phyloP scores from a whole-genome alignment of 1,284 basidiomycete species.

The Ceratobasidium sp. region DNA sequence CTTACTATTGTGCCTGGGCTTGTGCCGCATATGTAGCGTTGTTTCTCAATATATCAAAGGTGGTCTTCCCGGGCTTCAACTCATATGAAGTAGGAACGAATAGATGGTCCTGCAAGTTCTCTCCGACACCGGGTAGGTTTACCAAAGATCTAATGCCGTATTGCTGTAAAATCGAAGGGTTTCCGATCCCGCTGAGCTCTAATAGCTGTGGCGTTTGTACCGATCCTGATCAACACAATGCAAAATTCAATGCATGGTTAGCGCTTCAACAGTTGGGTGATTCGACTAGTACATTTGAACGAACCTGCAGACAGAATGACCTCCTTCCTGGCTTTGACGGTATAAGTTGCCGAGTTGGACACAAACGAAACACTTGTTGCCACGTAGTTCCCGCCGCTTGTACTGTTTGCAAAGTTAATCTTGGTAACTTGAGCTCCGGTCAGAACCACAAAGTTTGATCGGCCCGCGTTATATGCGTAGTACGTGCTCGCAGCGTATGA shows the following conservation, averaged over 20 bases:
- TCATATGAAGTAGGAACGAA: conserved; percentile 49
- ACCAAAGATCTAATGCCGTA: conserved; percentile 60
- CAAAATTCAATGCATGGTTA: too few species aligned
- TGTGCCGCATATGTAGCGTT: conserved; percentile 44
- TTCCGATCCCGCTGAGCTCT: conserved; percentile 67
- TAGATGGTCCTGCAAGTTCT: conserved; percentile 63
- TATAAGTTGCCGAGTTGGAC: conserved; percentile 52
- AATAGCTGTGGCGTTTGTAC: conserved; percentile 66
- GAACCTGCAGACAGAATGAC: conserved; percentile 63
- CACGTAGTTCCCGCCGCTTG: conserved; percentile 20
- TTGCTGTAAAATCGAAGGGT: conserved; percentile 57
- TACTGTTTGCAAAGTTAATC: conserved; percentile 54
- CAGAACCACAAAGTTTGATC: conserved; percentile 54
- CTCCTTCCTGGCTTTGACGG: conserved; percentile 55
- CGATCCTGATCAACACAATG: conserved; percentile 49
- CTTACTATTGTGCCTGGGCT: conserved; percentile 46
- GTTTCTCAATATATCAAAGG: conserved; percentile 48
- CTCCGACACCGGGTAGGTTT: conserved; percentile 60
- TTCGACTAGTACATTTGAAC: too few species aligned
- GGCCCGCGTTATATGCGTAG: conserved; percentile 50
- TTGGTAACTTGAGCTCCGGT: conserved; percentile 53
- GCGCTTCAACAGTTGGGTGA: too few species aligned
- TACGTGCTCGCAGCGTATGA: conserved; percentile 57
- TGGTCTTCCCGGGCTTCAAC: conserved; percentile 47
- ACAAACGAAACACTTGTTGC: conserved; percentile 55